Percentiles rank a stretch among this genome's conserved stretches.
Conservation (phyloP, 1,139 yeast genomes). For the Magnusiomyces paraingens region DNA sequence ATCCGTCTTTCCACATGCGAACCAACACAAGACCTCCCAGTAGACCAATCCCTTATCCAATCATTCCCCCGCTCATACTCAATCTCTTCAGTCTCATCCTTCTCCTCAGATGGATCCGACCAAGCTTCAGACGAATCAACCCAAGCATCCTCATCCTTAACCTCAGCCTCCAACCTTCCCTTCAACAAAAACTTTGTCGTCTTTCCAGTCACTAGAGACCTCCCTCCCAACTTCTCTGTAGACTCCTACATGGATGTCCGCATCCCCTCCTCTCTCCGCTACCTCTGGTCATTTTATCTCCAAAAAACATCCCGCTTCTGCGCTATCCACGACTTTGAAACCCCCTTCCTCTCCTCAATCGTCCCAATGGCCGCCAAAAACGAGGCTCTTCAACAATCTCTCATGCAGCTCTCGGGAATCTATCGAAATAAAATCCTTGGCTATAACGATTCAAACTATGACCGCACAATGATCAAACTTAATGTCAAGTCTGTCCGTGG, state of each 20-base stretch:
- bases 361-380: constrained; percentile 17
- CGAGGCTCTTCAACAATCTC: constrained; percentile 15
- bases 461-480: constrained; percentile 10
- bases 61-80: background rate
- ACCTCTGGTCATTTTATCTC: constrained; percentile 16
- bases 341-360: constrained; percentile 15
- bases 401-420: constrained; percentile 15
- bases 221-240: constrained; percentile 1
- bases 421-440: constrained; percentile 15
- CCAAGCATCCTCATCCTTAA: background rate
- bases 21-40: background rate
- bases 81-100: constrained; percentile 4
- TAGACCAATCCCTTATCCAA: background rate
- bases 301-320: constrained; percentile 17
- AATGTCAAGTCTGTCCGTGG: constrained; percentile 11
- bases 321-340: constrained; percentile 17
- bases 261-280: constrained; percentile 5
- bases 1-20: background rate
- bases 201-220: background rate
- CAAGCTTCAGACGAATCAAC: background rate
- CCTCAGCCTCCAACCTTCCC: background rate
- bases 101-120: background rate
- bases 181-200: background rate
- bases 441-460: constrained; percentile 11
- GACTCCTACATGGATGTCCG: constrained; percentile 6